A percentile compares a stretch with the other conserved stretches of the same genome.
Conservation (phyloP, 139 green algal species). For the Volvox reticuliferus region DNA sequence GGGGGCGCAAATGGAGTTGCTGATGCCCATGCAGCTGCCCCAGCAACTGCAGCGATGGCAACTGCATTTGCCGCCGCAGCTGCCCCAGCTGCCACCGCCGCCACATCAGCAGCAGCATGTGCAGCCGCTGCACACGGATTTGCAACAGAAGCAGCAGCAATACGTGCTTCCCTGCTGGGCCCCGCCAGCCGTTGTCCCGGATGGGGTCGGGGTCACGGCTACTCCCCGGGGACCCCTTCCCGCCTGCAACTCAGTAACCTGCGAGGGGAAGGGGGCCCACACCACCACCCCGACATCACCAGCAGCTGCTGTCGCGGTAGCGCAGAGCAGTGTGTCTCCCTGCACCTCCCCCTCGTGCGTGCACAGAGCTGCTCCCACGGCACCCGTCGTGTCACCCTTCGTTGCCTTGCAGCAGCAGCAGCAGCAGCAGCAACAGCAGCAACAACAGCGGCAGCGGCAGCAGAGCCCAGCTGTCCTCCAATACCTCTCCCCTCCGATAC, state of each 20-base stretch:
- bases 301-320: neutral
- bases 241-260: too few species aligned
- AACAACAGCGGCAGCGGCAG: neutral
- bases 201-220: neutral
- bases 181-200: neutral
- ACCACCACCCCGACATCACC: neutral
- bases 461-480: neutral
- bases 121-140: neutral
- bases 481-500: neutral
- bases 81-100: neutral
- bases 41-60: neutral
- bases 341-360: too few species aligned
- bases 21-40: neutral
- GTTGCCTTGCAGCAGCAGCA: constrained; percentile 18
- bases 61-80: neutral
- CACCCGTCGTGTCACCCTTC: constrained; percentile 10
- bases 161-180: neutral
- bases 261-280: too few species aligned
- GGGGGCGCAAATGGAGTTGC: neutral
- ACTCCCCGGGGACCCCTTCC: too few species aligned
- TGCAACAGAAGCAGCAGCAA: too few species aligned
- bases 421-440: constrained; percentile 1
- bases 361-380: neutral
- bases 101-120: neutral
- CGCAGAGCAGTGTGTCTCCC: too few species aligned